phyloP scores from a whole-genome alignment of 192 early-diverging fungal genomes.

The Tieghemiomyces parasiticus region DNA sequence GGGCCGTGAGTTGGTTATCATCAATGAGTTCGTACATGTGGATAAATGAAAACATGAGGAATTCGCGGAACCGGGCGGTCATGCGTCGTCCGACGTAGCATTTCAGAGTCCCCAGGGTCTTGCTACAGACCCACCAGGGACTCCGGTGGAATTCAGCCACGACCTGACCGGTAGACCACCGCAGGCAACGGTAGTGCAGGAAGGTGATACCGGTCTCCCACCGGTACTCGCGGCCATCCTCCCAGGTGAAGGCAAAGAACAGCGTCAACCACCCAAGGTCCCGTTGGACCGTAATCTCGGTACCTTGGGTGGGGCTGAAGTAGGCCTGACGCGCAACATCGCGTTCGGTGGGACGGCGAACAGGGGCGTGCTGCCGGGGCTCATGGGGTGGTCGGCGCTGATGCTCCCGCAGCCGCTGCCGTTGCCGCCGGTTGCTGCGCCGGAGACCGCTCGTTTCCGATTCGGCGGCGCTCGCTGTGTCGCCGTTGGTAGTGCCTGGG shows the following conservation, averaged over 20 bases:
- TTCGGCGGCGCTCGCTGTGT: too few relatives aligned
- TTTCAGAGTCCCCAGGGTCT: background rate
- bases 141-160: background rate
- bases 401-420: too few relatives aligned
- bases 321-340: background rate
- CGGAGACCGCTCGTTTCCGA: too few relatives aligned
- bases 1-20: background rate
- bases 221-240: background rate
- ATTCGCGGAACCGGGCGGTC: background rate
- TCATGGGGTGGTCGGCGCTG: background rate
- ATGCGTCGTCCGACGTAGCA: background rate
- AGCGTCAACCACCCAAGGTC: background rate
- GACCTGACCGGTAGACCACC: background rate
- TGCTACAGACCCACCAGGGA: background rate
- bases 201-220: background rate
- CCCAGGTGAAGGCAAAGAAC: background rate
- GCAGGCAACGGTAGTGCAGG: background rate
- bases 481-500: too few relatives aligned
- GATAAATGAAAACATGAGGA: background rate
- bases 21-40: background rate
- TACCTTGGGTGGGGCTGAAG: background rate
- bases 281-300: background rate
- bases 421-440: too few relatives aligned
- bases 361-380: background rate
- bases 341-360: background rate